Conservation (phyloP, 1,284 basidiomycete species). For the Ceratobasidium sp. region DNA sequence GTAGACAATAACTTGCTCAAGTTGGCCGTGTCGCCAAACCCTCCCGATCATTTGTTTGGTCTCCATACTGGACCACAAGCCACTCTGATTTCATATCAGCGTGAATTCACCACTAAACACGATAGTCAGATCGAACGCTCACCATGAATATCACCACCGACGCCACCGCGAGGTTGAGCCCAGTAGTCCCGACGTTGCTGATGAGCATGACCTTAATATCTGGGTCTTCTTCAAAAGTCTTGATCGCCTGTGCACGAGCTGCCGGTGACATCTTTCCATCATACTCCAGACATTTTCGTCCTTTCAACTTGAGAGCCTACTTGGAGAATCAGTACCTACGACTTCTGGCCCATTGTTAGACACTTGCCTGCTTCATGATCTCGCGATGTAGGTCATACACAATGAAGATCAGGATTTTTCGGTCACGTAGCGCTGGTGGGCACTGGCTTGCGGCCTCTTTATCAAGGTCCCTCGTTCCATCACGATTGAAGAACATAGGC, state of each 20-base stretch:
- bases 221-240: background rate
- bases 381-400: background rate
- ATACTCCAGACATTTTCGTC: slow-evolving; percentile 2
- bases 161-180: slow-evolving; percentile 12
- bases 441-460: background rate
- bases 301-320: background rate
- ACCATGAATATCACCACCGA: slow-evolving; percentile 20
- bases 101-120: background rate
- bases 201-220: slow-evolving; percentile 14
- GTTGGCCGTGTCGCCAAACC: slow-evolving; percentile 7
- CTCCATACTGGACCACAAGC: slow-evolving; percentile 22
- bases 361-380: background rate
- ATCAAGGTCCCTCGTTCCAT: background rate
- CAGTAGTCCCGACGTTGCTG: slow-evolving; percentile 26
- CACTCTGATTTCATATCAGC: background rate
- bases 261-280: slow-evolving; percentile 5
- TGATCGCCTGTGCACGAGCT: slow-evolving; percentile 1
- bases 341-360: too few species aligned
- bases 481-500: slow-evolving; percentile 9
- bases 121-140: background rate
- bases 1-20: background rate
- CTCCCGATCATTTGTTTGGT: slow-evolving; percentile 4
- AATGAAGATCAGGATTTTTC: slow-evolving; percentile 10
- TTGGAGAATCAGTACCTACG: too few species aligned
- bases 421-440: background rate